phyloP scores from a whole-genome alignment of 495 filamentous ascomycete species.

The Aspergillus olivimuriae region DNA sequence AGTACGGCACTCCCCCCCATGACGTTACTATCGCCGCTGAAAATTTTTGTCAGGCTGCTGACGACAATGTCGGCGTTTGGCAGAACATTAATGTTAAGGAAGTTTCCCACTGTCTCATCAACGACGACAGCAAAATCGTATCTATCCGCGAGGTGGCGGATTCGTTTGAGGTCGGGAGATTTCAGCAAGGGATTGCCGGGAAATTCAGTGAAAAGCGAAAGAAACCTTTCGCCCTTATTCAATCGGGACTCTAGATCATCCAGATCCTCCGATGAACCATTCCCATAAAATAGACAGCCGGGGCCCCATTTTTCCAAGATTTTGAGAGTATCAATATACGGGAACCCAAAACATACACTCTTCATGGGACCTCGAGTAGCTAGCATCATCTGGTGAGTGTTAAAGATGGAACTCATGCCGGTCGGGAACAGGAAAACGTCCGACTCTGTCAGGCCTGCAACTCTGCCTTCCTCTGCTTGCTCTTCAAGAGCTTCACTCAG shows the following conservation, averaged over 20 bases:
- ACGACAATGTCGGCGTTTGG: constrained; percentile 86
- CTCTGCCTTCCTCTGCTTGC: constrained; percentile 40
- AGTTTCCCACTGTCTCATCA: constrained; percentile 95
- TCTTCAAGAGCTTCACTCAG: constrained; percentile 54
- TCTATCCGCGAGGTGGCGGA: constrained; percentile 69
- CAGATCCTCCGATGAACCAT: constrained; percentile 72
- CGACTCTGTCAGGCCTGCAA: constrained; percentile 70
- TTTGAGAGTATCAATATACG: constrained; percentile 94
- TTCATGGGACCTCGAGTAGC: constrained; percentile 36
- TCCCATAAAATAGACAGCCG: constrained; percentile 84
- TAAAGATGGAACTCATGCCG: constrained; percentile 95
- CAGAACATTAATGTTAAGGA: constrained; percentile 89
- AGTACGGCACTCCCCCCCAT: constrained; percentile 90
- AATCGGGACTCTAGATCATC: constrained; percentile 77
- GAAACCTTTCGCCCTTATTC: constrained; percentile 64
- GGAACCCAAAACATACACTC: constrained; percentile 58
- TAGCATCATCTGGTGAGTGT: constrained; percentile 68
- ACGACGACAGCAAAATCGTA: constrained; percentile 89
- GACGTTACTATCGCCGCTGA: constrained; percentile 95
- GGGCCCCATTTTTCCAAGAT: constrained; percentile 92
- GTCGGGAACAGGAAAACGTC: constrained; percentile 85
- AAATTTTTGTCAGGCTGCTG: constrained; percentile 92
- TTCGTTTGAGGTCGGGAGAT: constrained; percentile 75
- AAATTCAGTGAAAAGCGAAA: constrained; percentile 89
- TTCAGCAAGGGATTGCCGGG: constrained; percentile 86